Conservation (phyloP, 2,329 filamentous ascomycete genomes). For the Pseudopyricularia cyperi region DNA sequence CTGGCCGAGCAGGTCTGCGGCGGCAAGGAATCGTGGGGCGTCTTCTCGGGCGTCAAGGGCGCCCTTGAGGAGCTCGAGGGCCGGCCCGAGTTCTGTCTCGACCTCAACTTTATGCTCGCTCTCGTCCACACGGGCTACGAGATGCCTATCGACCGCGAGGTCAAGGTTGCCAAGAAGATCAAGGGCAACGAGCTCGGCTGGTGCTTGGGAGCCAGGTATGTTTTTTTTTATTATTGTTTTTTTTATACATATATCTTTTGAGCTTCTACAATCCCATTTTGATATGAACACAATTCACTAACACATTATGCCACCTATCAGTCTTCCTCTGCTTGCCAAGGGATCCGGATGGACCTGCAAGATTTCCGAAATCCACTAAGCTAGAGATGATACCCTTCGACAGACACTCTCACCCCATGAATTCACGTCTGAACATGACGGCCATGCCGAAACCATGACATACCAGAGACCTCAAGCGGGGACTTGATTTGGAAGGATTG, state of each 20-base stretch:
- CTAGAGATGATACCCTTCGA: too few species aligned
- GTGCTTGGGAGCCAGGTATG: slow-evolving; percentile 92
- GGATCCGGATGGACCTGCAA: slow-evolving; percentile 85
- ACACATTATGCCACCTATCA: too few species aligned
- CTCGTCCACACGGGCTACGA: slow-evolving; percentile 92
- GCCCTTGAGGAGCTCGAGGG: slow-evolving; percentile 70
- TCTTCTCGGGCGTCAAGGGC: slow-evolving; percentile 63
- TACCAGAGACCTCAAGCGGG: neutral
- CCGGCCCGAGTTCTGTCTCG: slow-evolving; percentile 83
- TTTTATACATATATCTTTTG: neutral
- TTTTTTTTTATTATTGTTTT: slow-evolving; percentile 3
- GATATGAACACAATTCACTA: slow-evolving; percentile 19
- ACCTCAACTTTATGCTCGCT: slow-evolving; percentile 92
- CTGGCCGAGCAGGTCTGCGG: slow-evolving; percentile 75
- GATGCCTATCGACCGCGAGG: slow-evolving; percentile 91
- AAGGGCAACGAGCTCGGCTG: slow-evolving; percentile 93
- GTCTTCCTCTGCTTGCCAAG: slow-evolving; percentile 70
- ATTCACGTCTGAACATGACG: neutral
- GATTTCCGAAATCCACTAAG: slow-evolving; percentile 56
- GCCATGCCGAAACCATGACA: neutral
- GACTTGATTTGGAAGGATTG: neutral
- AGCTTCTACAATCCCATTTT: slow-evolving; percentile 3
- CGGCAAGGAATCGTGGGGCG: slow-evolving; percentile 64
- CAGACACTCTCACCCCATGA: neutral
- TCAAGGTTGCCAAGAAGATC: slow-evolving; percentile 98